A percentile compares a stretch with the other conserved stretches of the same genome.
phyloP scores from a whole-genome alignment of 768 basidiomycete genomes.

The Dentipellis fragilis region DNA sequence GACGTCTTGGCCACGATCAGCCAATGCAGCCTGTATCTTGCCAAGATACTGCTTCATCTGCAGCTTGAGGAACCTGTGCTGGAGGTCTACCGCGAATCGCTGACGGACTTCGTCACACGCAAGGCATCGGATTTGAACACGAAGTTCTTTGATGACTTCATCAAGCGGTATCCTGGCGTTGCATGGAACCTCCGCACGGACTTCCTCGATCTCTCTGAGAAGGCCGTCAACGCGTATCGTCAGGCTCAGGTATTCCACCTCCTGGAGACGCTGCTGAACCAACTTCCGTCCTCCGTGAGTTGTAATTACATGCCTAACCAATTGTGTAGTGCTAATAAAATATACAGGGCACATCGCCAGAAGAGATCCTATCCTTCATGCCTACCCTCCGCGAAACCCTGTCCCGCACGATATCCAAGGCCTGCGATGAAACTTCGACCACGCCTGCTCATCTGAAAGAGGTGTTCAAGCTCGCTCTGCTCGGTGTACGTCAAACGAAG shows the following conservation, averaged over 20 bases:
- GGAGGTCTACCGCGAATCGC: constrained; percentile 50
- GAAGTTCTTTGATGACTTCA: constrained; percentile 70
- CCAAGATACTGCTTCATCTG: constrained; percentile 36
- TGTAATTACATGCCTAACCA: background rate
- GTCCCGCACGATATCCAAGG: constrained; percentile 34
- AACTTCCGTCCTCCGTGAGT: constrained; percentile 41
- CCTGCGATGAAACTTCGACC: constrained; percentile 38
- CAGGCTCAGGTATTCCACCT: constrained; percentile 67
- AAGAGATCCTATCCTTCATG: constrained; percentile 43
- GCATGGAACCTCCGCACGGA: constrained; percentile 59
- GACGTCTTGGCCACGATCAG: constrained; percentile 58
- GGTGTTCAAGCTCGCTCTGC: constrained; percentile 60
- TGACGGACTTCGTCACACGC: constrained; percentile 68
- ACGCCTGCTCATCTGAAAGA: constrained; percentile 67
- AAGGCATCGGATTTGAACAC: constrained; percentile 71
- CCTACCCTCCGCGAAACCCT: constrained; percentile 37
- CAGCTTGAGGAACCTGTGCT: constrained; percentile 32
- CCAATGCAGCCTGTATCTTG: constrained; percentile 61
- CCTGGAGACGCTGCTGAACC: constrained; percentile 50
- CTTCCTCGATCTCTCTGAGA: constrained; percentile 44
- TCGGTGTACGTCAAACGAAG: constrained; percentile 57
- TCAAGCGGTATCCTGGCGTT: constrained; percentile 49
- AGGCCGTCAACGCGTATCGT: constrained; percentile 69
- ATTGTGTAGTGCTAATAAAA: background rate
- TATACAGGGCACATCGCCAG: constrained; percentile 23